Base-by-base conservation (phyloP, 345 rosid species). In the Xanthoceras sorbifolium region DNA sequence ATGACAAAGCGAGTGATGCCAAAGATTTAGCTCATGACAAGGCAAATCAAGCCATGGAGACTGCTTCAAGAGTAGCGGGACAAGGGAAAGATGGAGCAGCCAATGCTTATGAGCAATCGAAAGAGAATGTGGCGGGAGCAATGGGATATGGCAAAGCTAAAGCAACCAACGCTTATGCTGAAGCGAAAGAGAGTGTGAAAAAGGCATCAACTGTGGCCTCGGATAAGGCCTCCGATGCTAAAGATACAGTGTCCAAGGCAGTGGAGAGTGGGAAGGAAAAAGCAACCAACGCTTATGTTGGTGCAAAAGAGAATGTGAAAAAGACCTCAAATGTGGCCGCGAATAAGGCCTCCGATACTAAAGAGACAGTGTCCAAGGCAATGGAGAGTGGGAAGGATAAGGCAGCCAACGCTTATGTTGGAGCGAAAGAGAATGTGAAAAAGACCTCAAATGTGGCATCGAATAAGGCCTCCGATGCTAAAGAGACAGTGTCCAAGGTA, bases 371-470 rank as follows among this genome's bases (percentile, higher is more conserved):
- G 1, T 6, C 6, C 42, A 82, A 63, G 23, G 79, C 72, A 3
- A 54, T 74, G 46, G 71, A 74, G 14, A 54, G 64, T 69, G 86
- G 82, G 17, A 75, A 85, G 76, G 85, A 67, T 67, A 78, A 69
- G 60, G 81, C 67, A 38, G 0, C 42, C 9, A 38, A 38, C 42
- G 2, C 42, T 8, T 38, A 38, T 38, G 42, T 6, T 8, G 42
- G 9, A 0, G 10, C 42, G 7, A 38, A 38, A 38, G 11, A 38
- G 42, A 38, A 38, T 8, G 11, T 0, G 23, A 70, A 31, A 31
- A 69, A 17, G 63, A 57, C 28, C 60, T 68, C 55, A 36, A 54
- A 15, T 38, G 42, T 8, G 42, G 11, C 11, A 1, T 38, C 42
- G 9, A 0, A 38, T 0, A 36, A 36, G 40, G 40, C 1, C 7